Evolutionary conservation across 306 rosid genomes (phyloP).

Genomic region (Acmispon strigosus): DNA sequence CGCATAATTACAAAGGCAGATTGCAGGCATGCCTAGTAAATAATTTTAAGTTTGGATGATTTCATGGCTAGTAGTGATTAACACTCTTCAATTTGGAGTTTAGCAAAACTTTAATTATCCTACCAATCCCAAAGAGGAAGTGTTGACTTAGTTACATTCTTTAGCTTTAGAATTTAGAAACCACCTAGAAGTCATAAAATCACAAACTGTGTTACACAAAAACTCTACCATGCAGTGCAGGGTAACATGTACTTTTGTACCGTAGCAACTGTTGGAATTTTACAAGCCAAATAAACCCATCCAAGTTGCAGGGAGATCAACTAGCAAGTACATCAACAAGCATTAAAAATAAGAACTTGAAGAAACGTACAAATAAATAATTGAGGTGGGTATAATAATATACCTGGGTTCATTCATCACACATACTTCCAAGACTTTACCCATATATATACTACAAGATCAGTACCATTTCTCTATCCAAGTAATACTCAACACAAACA

Average conservation of each 20-base stretch:
- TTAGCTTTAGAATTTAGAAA: neutral
- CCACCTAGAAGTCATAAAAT: neutral
- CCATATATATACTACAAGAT: slow-evolving; percentile 29
- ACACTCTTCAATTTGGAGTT: slow-evolving; percentile 30
- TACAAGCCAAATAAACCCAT: slow-evolving; percentile 10
- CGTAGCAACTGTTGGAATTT: neutral
- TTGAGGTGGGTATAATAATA: slow-evolving; percentile 23
- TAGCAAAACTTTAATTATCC: slow-evolving; percentile 14
- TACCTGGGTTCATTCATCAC: slow-evolving; percentile 2
- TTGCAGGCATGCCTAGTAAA: slow-evolving; percentile 31
- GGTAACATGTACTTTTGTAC: neutral
- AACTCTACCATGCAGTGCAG: neutral
- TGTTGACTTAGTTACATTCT: neutral
- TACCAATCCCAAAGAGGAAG: slow-evolving; percentile 8
- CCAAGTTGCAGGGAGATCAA: slow-evolving; percentile 15
- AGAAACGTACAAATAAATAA: slow-evolving; percentile 29
- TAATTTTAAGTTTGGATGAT: slow-evolving; percentile 31
- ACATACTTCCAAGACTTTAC: slow-evolving; percentile 22
- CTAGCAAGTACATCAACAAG: slow-evolving; percentile 33
- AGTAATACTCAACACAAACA: neutral
- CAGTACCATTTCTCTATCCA: slow-evolving; percentile 18
- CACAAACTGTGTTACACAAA: neutral
- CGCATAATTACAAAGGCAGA: slow-evolving; percentile 28
- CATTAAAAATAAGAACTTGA: slow-evolving; percentile 9
- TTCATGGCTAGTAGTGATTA: slow-evolving; percentile 27